Evolutionary conservation across 768 basidiomycete species (phyloP).

Genomic region (Podaxis pistillaris): DNA sequence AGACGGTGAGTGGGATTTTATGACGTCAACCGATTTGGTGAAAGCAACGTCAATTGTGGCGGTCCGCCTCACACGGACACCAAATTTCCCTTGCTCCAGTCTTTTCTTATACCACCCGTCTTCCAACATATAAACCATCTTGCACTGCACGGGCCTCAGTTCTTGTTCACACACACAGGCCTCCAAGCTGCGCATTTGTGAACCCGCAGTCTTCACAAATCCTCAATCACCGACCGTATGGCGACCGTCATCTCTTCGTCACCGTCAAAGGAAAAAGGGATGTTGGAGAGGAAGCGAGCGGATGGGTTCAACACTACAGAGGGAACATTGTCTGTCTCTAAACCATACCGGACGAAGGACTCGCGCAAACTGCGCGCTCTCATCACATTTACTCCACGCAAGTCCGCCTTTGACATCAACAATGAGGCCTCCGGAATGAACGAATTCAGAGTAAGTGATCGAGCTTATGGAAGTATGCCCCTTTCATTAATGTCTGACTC

Average conservation of each 20-base stretch:
- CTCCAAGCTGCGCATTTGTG: neutral
- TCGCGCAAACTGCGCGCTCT: slow-evolving; percentile 80
- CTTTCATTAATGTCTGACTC: slow-evolving; percentile 10
- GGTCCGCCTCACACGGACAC: neutral
- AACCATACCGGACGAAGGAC: slow-evolving; percentile 68
- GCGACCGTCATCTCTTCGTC: slow-evolving; percentile 16
- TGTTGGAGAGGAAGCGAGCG: slow-evolving; percentile 26
- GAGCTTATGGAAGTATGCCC: neutral
- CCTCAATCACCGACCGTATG: neutral
- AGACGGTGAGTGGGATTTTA: neutral
- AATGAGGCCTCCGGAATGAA: slow-evolving; percentile 75
- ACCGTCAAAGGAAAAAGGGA: slow-evolving; percentile 17
- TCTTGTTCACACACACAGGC: neutral
- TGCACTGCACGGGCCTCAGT: neutral
- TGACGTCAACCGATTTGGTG: neutral
- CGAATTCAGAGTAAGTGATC: slow-evolving; percentile 70
- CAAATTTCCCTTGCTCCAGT: neutral
- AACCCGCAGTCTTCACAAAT: neutral
- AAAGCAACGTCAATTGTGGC: too few relatives aligned
- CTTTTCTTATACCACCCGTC: neutral
- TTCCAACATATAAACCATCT: neutral
- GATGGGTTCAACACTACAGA: slow-evolving; percentile 52
- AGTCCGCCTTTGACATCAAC: slow-evolving; percentile 79
- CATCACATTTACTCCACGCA: slow-evolving; percentile 83
- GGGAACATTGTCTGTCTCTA: slow-evolving; percentile 73